These are phyloP conservation scores for Chrysoporthe austroafricana DNA, from an alignment of 2,329 filamentous ascomycete species.

Conservation along the genomic window DNA sequence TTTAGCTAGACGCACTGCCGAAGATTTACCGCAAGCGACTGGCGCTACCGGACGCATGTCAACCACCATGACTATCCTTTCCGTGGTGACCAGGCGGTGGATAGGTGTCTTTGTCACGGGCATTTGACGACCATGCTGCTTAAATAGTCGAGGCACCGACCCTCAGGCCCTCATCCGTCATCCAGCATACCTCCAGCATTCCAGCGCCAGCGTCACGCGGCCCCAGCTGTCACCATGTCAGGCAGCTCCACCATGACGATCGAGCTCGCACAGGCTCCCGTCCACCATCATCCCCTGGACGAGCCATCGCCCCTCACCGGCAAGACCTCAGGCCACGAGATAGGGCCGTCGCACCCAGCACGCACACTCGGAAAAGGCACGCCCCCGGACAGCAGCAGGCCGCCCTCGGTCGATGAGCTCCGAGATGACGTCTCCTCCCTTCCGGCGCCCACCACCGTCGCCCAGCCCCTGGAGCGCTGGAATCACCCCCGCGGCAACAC, in stretches of 20 bases:
- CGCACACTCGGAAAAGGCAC: conserved; percentile 1
- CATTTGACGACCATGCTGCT: too few species aligned
- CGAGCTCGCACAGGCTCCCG: conserved; percentile 20
- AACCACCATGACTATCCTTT: neutral
- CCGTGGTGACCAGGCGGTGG: neutral
- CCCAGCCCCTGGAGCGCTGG: conserved; percentile 44
- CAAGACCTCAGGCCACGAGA: neutral
- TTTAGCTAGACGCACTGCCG: too few species aligned
- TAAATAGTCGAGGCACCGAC: too few species aligned
- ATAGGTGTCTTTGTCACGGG: conserved; percentile 9
- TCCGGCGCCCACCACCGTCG: conserved; percentile 17
- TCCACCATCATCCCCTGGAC: neutral
- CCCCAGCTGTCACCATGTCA: conserved; percentile 8
- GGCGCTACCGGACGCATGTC: too few species aligned
- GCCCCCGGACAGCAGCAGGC: neutral
- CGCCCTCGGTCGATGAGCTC: neutral
- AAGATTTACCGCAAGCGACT: too few species aligned
- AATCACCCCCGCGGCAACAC: conserved; percentile 54
- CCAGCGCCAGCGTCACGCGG: neutral
- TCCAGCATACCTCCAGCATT: neutral
- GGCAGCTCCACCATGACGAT: conserved; percentile 14
- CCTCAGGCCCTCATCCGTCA: too few species aligned
- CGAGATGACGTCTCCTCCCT: conserved; percentile 19
- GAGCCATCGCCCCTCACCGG: neutral
- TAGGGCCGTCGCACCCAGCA: neutral